Conservation (phyloP, 2,329 filamentous ascomycete species). For the Cytospora piceae region DNA sequence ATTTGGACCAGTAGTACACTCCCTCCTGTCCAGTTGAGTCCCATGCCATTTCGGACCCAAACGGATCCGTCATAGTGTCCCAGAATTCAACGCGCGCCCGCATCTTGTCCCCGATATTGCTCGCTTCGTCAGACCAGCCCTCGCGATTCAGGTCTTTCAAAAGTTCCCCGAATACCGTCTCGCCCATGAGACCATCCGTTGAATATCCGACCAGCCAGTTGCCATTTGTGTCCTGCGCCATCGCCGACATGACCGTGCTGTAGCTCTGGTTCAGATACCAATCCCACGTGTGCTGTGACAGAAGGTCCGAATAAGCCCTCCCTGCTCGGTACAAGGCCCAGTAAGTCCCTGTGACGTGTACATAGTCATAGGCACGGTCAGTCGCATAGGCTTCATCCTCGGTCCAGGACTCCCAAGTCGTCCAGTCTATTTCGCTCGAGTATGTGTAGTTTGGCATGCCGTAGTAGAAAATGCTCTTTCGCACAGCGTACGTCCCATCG, state of each 20-base stretch:
- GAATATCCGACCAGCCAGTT: conserved; percentile 44
- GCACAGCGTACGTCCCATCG: conserved; percentile 46
- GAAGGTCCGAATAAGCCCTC: conserved; percentile 50
- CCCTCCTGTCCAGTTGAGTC: conserved; percentile 66
- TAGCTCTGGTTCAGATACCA: conserved; percentile 62
- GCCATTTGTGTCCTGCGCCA: conserved; percentile 38
- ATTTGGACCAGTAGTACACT: conserved; percentile 62
- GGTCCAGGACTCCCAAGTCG: conserved; percentile 56
- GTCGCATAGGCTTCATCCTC: conserved; percentile 48
- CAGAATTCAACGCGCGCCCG: conserved; percentile 52
- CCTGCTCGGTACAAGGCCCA: conserved; percentile 62
- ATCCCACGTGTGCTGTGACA: conserved; percentile 47
- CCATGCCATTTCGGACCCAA: conserved; percentile 65
- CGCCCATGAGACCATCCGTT: conserved; percentile 60
- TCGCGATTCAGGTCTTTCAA: conserved; percentile 56
- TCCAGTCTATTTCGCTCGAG: conserved; percentile 49
- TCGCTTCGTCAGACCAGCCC: conserved; percentile 44
- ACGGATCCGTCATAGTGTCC: conserved; percentile 56
- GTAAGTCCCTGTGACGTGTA: conserved; percentile 59
- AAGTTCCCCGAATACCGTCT: conserved; percentile 59
- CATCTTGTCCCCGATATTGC: conserved; percentile 51
- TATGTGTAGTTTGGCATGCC: conserved; percentile 50
- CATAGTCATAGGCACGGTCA: conserved; percentile 61
- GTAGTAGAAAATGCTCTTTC: conserved; percentile 62
- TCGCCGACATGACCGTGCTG: conserved; percentile 49